phyloP scores from a whole-genome alignment of 176 grass and related monocot genomes.

The Poa annua region DNA sequence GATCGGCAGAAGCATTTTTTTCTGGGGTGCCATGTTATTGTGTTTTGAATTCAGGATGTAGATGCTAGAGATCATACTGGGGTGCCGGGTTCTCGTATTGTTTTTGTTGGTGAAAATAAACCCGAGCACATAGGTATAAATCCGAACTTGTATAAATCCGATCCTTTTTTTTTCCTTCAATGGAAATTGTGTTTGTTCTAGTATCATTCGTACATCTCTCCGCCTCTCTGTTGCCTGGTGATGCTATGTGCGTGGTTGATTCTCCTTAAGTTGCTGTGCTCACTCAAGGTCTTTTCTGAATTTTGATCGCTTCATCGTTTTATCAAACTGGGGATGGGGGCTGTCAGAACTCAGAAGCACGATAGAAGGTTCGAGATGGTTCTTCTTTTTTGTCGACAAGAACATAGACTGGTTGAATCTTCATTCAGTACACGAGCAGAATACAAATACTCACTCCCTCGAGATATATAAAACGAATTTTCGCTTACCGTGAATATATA shows the following conservation, averaged over 20 bases:
- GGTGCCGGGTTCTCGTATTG: not conserved
- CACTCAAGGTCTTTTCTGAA: not conserved
- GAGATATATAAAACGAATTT: not conserved
- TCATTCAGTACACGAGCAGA: not conserved
- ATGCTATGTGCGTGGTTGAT: not conserved
- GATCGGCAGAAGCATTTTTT: slow-evolving; percentile 33
- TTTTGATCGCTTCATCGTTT: not conserved
- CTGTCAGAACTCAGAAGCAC: not conserved
- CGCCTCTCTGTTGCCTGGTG: not conserved
- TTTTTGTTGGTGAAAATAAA: slow-evolving; percentile 31
- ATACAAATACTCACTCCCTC: not conserved
- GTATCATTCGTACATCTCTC: not conserved
- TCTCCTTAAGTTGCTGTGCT: not conserved
- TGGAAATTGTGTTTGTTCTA: slow-evolving; percentile 6
- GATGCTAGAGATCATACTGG: not conserved
- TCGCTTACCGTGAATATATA: not conserved
- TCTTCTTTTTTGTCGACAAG: not conserved
- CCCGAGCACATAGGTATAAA: not conserved
- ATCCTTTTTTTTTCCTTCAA: slow-evolving; percentile 31
- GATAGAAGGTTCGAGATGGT: not conserved
- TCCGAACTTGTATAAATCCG: not conserved
- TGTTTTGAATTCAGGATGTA: not conserved
- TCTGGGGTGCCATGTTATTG: not conserved
- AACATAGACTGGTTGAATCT: not conserved
- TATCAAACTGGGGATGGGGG: not conserved